Evolutionary conservation across 129 eudicot species (phyloP), one percentile per base, ranked within the genome.

Genomic region (Tagetes patula): DNA sequence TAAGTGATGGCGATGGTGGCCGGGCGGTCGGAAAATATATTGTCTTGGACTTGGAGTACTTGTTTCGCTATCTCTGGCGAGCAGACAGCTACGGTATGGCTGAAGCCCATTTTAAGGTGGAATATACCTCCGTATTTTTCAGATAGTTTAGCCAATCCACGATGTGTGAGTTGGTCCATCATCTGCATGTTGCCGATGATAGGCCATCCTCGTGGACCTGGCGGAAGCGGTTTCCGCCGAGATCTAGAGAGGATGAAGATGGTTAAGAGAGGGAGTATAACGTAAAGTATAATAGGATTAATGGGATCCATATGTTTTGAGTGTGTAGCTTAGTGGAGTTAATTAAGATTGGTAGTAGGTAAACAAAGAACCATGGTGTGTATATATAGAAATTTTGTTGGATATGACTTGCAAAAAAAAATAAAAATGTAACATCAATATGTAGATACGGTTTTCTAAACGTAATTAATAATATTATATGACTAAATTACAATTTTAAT

Each of bases 141-240:
- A 0, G 76, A 67, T 0, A 71, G 20, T 0, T 5, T 55, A 12
- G 76, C 67, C 0, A 71, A 53, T 0, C 76, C 76, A 53, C 42
- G 76, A 38, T 71, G 76, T 4, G 76, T 53, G 8, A 69, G 74
- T 50, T 69, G 74, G 74, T 69, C 48, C 74, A 69, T 69, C 74
- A 48, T 69, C 74, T 38, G n/a, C 67, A 55, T 71, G 54, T 54
- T 71, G 13, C 67, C 76, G 41, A 71, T 71, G 9, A 71, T 10
- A 3, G 76, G 76, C 76, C 76, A 71, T 1, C 76, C 76, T 54
- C 40, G 20, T 0, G 76, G 76, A 2, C 76, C 76, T 0, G 67
- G 76, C 13, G 76, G 76, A 11, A 38, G 46, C 0, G 66, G 67
- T 50, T 69, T 69, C 33, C 61, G 47, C 3, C 47, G 46, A 7